A percentile compares a stretch with the other conserved stretches of the same genome.
These are phyloP conservation scores for Boletus rubroflammeus DNA, from an alignment of 768 basidiomycete genomes.

Conservation along the genomic window DNA sequence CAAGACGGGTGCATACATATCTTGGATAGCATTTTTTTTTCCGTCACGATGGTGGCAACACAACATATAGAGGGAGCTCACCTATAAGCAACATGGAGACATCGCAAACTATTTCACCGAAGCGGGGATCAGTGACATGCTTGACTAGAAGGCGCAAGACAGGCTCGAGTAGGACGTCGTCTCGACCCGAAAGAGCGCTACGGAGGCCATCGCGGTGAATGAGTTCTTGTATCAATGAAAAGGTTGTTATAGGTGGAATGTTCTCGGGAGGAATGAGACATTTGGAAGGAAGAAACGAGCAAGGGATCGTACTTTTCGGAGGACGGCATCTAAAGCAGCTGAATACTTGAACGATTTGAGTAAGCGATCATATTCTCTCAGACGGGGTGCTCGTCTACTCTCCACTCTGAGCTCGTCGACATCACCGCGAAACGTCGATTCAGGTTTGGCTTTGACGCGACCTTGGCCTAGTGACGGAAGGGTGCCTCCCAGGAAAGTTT, in stretches of 20 bases:
- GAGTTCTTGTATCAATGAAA: conserved; percentile 89
- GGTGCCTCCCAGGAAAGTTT: conserved; percentile 59
- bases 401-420: conserved; percentile 77
- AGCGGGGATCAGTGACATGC: conserved; percentile 85
- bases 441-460: conserved; percentile 44
- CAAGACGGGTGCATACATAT: conserved; percentile 88
- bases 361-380: conserved; percentile 85
- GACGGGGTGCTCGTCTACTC: conserved; percentile 59
- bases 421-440: conserved; percentile 53
- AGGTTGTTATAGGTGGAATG: conserved; percentile 79
- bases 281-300: background rate
- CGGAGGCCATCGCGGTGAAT: conserved; percentile 87
- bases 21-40: conserved; percentile 38
- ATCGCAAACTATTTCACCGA: conserved; percentile 85
- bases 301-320: conserved; percentile 63
- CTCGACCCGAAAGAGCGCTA: conserved; percentile 82
- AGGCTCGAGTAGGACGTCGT: conserved; percentile 91
- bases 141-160: conserved; percentile 83
- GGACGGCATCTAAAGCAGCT: conserved; percentile 87
- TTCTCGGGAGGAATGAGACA: conserved; percentile 44
- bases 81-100: conserved; percentile 80
- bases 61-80: conserved; percentile 35
- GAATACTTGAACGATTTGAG: conserved; percentile 93
- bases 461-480: conserved; percentile 57
- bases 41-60: background rate